Conservation (phyloP, 208 protist genomes). For the Trichomonas vaginalis region DNA sequence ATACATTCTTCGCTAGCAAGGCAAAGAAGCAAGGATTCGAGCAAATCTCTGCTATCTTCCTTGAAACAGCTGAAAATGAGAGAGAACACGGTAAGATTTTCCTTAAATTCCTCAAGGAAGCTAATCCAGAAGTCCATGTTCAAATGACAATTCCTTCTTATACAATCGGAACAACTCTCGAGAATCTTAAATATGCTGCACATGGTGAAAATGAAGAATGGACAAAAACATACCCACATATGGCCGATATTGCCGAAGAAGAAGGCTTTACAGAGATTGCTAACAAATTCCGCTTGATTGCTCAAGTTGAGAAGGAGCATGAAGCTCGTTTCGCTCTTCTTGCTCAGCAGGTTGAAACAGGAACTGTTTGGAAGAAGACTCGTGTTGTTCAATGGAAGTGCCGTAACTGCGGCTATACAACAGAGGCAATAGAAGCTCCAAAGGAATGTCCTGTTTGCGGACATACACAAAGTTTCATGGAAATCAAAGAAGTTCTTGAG, state of each 20-base stretch:
- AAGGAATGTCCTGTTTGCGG: background rate
- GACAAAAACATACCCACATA: background rate
- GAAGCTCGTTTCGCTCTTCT: background rate
- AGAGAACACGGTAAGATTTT: background rate
- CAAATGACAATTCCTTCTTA: background rate
- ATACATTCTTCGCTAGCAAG: background rate
- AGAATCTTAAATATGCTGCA: background rate
- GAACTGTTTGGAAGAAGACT: background rate
- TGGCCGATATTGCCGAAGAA: background rate
- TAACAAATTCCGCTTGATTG: background rate
- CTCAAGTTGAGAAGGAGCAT: background rate
- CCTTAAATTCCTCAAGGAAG: background rate
- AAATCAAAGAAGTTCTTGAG: conserved; percentile 12
- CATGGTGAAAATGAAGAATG: background rate
- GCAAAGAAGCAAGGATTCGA: background rate
- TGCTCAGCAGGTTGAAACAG: background rate
- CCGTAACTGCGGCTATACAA: background rate
- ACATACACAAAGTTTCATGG: background rate
- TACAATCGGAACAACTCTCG: background rate
- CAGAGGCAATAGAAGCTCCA: background rate
- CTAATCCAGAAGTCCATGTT: background rate
- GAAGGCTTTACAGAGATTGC: background rate
- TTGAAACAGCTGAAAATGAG: conserved; percentile 1
- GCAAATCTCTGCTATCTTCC: background rate
- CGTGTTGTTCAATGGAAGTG: background rate